Evolutionary conservation across 768 basidiomycete species (phyloP).

Genomic region (Lentinus tigrinus): DNA sequence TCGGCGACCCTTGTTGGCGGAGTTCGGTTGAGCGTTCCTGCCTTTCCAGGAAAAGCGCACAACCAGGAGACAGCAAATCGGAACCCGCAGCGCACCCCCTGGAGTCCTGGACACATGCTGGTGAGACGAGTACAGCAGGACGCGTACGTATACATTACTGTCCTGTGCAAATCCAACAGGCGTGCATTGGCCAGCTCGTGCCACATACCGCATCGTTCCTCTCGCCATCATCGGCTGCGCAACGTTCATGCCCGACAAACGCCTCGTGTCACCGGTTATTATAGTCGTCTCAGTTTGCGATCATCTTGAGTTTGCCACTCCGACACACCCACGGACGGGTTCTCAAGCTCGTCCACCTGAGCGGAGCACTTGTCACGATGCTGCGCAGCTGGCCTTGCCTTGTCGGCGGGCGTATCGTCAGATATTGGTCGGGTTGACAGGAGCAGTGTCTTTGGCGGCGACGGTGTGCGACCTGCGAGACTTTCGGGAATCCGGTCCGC

Average conservation of each 20-base stretch:
- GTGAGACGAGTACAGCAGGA: neutral
- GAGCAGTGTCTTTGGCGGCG: neutral
- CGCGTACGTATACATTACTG: neutral
- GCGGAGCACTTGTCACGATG: slow-evolving; percentile 1
- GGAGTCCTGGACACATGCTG: too few relatives aligned
- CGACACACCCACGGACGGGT: too few relatives aligned
- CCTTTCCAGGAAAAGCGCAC: neutral
- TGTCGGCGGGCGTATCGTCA: neutral
- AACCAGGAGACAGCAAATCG: neutral
- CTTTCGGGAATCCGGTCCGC: slow-evolving; percentile 6
- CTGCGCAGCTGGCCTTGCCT: neutral
- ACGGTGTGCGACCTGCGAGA: neutral
- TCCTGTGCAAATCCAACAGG: neutral
- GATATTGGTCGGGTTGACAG: neutral
- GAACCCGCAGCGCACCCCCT: too few relatives aligned
- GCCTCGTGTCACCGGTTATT: neutral
- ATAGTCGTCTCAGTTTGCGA: slow-evolving; percentile 1
- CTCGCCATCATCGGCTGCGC: neutral
- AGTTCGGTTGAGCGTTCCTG: neutral
- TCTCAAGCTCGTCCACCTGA: neutral
- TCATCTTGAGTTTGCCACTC: neutral
- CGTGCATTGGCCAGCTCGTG: neutral
- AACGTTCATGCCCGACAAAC: neutral
- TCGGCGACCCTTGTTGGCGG: neutral
- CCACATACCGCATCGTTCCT: neutral